These are phyloP conservation scores for Odontarrhena argentea DNA, from an alignment of 345 rosid genomes.

Conservation along the genomic window DNA sequence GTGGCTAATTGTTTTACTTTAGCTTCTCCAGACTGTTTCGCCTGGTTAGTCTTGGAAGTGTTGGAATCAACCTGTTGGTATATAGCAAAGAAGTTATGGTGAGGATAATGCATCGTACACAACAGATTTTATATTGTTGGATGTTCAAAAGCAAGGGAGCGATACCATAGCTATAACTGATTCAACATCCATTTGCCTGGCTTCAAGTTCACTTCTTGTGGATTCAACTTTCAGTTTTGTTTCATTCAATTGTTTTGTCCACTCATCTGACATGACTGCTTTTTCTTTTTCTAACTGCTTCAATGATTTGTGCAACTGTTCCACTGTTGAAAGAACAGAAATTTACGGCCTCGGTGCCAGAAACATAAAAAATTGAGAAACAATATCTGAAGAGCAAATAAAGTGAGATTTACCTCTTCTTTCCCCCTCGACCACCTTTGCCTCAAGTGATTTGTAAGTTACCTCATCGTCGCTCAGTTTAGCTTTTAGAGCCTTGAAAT, in stretches of 20 bases:
- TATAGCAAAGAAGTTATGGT: constrained; percentile 2
- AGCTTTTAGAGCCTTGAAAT: constrained; percentile 64
- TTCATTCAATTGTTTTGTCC: constrained; percentile 50
- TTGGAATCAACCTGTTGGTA: constrained; percentile 67
- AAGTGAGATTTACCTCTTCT: constrained; percentile 56
- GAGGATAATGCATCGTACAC: background rate
- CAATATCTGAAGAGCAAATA: constrained; percentile 14
- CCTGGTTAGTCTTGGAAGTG: constrained; percentile 52
- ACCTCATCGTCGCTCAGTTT: constrained; percentile 70
- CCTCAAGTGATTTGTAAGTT: constrained; percentile 69
- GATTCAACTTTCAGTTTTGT: constrained; percentile 64
- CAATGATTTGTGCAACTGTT: constrained; percentile 56
- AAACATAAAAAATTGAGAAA: constrained; percentile 1
- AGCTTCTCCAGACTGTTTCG: constrained; percentile 62
- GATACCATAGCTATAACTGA: constrained; percentile 67
- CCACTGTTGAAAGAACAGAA: constrained; percentile 50
- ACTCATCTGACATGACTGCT: constrained; percentile 54
- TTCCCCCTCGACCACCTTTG: constrained; percentile 67
- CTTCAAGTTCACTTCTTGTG: constrained; percentile 63
- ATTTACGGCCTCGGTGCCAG: constrained; percentile 1
- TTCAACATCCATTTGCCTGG: constrained; percentile 75
- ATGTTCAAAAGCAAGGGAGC: background rate
- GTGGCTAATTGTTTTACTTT: constrained; percentile 52
- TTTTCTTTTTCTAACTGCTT: constrained; percentile 67
- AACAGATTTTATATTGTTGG: background rate